Evolutionary conservation across 2,329 filamentous ascomycete genomes (phyloP), one percentile per base, ranked within the genome.

Genomic region (Exophiala xenobiotica): DNA sequence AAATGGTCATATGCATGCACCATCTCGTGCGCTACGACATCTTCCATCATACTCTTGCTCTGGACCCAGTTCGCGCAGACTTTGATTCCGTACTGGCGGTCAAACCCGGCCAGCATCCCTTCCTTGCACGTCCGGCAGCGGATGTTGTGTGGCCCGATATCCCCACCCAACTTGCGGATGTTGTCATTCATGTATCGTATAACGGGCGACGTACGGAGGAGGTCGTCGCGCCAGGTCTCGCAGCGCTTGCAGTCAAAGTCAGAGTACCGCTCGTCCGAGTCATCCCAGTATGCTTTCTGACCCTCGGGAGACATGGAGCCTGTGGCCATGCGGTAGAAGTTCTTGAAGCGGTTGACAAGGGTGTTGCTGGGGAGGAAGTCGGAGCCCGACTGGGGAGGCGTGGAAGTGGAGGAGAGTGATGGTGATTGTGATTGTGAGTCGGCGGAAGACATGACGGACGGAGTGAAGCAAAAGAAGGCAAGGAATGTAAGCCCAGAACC

Each of bases 21-120:
- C 90, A 99, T 95, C 74, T 99, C 93, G 70, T 99, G 93, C 22
- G 91, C 86, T 65, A 99, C 76, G 8, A 91, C 96, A 68, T 99
- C 93, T 74, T 99, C 93, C 61, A 96, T 70, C 67, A 96, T 90
- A 24, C 85, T 84, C 51, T 83, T 76, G 66, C 90, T 84, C 53
- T 86, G 78, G 66, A 97, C 82, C 71, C 93, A 86, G 71, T 99
- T 99, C 45, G 93, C 90, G 71, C 93, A 99, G 18, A 99, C 78
- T 65, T 95, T 68, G 57, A 99, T 96, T 29, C 93, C 93, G 67
- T 90, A 87, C 44, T 87, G 79, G 1, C 90, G 85, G 67, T 86
- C 86, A 68, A 97, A 97, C 1, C 93, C 93, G 20, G 92, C 93
- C 26, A 80, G 80, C 66, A 87, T 83, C 41, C 86, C 77, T 45